Conservation (phyloP, 257 asterid genomes). For the Paulownia fortunei region DNA sequence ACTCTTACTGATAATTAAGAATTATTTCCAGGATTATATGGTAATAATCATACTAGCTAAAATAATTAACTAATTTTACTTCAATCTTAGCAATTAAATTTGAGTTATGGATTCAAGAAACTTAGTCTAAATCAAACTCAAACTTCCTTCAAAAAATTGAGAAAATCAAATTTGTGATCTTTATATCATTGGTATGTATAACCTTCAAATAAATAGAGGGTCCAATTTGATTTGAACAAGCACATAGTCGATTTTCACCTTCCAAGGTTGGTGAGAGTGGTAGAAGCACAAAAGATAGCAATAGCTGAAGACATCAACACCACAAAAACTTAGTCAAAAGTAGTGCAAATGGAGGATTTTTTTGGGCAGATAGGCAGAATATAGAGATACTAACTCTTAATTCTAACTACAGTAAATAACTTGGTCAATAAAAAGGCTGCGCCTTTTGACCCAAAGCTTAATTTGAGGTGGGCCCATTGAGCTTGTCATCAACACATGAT, state of each 20-base stretch:
- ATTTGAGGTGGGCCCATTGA: background rate
- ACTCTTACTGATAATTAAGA: background rate
- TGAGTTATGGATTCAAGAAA: background rate
- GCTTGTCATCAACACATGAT: background rate
- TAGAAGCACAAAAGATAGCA: no score
- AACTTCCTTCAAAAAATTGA: no score
- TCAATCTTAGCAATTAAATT: background rate
- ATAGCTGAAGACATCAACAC: slow-evolving; percentile 1
- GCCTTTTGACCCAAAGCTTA: background rate
- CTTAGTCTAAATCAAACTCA: background rate
- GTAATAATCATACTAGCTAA: no score
- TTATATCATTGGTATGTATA: no score
- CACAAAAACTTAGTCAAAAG: slow-evolving; percentile 12
- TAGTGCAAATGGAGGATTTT: slow-evolving; percentile 5
- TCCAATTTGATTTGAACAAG: no score
- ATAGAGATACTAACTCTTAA: background rate
- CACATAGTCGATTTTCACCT: background rate
- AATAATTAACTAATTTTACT: background rate
- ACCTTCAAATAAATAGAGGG: no score
- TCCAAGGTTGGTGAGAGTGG: background rate
- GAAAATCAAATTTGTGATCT: no score
- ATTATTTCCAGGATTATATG: background rate
- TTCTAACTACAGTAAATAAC: background rate
- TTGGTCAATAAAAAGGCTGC: background rate
- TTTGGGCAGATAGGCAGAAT: slow-evolving; percentile 18